Evolutionary conservation across 805 yeast genomes (phyloP), one percentile per base, ranked within the genome.

Genomic region (Candida montana): DNA sequence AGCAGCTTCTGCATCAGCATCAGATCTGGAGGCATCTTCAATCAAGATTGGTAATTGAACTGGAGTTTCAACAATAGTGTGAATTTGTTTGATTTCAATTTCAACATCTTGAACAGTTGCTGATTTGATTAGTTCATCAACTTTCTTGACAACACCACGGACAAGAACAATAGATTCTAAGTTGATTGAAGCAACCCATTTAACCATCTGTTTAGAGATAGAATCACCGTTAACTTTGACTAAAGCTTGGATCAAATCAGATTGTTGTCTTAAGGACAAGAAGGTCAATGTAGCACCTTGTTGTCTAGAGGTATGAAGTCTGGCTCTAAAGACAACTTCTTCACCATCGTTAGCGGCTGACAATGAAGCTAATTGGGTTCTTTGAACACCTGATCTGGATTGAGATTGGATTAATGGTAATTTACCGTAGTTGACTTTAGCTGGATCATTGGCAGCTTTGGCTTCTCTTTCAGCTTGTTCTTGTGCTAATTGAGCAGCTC

Each of bases 21-120:
- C 98, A 31, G 95, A 80, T 69, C 99, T 83, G 18, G 91, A 74
- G 27, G 98, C 98, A 66, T 93, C 99, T 72, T 93, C 99, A 57
- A 93, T 80, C 62, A 91, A 75, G 59, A 93, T 81, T 45, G 99
- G 99, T 60, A 93, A 75, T 67, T 85, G 89, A 55, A 82, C 83
- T 38, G 97, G 97, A 26, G 98, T 84, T 64, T 83, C 95, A 45
- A 85, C 79, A 49, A 91, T 78, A 42, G 90, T 73, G 65, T 69
- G 79, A 49, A 93, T 74, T 66, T 85, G 80, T 43, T 75, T 64
- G 55, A 93, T 74, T 51, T 77, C 81, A 50, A 93, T 77, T 72
- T 93, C 99, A 46, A 79, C 83, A 53, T 86, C 90, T 71, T 89
- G 93, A 45, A 88, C 81, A 32, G 98, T 87, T 40, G 96, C 93